A percentile compares a stretch with the other conserved stretches of the same genome.
These are phyloP conservation scores for Letharia columbiana DNA, from an alignment of 495 filamentous ascomycete genomes.

Conservation along the genomic window DNA sequence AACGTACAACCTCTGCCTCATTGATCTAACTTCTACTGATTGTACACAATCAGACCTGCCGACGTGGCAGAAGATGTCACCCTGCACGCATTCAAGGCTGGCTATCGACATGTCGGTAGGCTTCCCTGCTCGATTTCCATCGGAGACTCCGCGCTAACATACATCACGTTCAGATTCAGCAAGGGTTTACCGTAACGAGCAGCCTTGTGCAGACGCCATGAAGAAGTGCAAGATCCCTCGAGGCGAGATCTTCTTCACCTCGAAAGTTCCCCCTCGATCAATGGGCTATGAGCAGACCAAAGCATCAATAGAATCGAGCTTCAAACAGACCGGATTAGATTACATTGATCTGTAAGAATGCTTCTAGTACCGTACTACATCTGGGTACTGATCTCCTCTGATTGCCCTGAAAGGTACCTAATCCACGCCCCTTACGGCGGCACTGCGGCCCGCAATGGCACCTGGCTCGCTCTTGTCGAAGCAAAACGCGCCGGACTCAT, in stretches of 20 bases:
- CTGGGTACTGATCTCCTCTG: no score
- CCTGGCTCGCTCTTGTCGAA: constrained; percentile 49
- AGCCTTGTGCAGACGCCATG: constrained; percentile 41
- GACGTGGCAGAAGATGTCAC: constrained; percentile 48
- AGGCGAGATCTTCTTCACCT: constrained; percentile 48
- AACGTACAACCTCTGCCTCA: constrained; percentile 43
- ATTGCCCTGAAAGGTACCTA: constrained; percentile 32
- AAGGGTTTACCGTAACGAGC: constrained; percentile 46
- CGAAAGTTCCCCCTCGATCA: constrained; percentile 40
- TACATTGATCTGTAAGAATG: constrained; percentile 47
- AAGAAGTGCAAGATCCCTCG: constrained; percentile 38
- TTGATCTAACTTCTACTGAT: constrained; percentile 12
- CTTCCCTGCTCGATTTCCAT: neutral
- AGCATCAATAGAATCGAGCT: constrained; percentile 40
- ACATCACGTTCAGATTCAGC: constrained; percentile 44
- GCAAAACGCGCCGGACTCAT: constrained; percentile 46
- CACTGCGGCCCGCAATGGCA: constrained; percentile 40
- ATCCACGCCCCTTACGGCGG: constrained; percentile 51
- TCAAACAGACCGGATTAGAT: constrained; percentile 39
- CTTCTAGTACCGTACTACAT: neutral
- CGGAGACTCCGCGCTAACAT: neutral
- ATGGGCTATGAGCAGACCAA: constrained; percentile 47
- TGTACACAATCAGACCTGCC: constrained; percentile 36
- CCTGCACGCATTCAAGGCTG: constrained; percentile 54
- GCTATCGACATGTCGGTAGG: constrained; percentile 60